phyloP scores from a whole-genome alignment of 73 alveolate genomes.

The Urostyla sp. region DNA sequence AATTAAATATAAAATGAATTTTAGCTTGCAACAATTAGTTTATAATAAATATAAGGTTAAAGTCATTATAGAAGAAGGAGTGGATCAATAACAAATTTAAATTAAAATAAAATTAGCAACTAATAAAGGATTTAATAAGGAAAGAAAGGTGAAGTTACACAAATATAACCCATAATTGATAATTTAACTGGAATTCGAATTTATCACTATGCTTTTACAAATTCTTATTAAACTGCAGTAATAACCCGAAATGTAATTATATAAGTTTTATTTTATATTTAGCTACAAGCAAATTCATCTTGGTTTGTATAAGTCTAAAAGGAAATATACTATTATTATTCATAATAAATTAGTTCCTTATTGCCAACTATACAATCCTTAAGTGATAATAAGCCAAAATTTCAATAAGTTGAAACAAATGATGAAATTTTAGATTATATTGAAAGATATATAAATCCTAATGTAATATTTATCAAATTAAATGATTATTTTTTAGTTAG shows the following conservation, averaged over 20 bases:
- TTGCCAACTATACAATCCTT: neutral
- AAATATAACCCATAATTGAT: conserved; percentile 44
- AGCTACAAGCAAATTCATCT: conserved; percentile 25
- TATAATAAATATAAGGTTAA: conserved; percentile 21
- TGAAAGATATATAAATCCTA: conserved; percentile 16
- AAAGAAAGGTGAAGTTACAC: neutral
- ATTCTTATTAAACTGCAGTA: neutral
- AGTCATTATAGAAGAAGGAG: conserved; percentile 33
- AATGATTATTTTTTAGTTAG: neutral
- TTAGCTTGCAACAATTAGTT: conserved; percentile 30
- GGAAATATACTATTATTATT: conserved; percentile 29
- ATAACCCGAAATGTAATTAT: conserved; percentile 23
- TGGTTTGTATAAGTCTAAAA: conserved; percentile 34
- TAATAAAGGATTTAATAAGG: neutral
- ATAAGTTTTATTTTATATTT: neutral
- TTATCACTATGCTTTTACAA: conserved; percentile 27
- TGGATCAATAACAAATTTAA: conserved; percentile 20
- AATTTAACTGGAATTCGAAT: conserved; percentile 44
- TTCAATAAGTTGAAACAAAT: neutral
- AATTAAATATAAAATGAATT: conserved; percentile 19
- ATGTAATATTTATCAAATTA: neutral
- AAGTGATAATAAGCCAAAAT: neutral
- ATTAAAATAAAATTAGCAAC: neutral
- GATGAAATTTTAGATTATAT: conserved; percentile 46
- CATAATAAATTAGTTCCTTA: conserved; percentile 6